A percentile compares a stretch with the other conserved stretches of the same genome.
Conservation (phyloP, 805 yeast species). For the Cyberlindnera galapagoensis region DNA sequence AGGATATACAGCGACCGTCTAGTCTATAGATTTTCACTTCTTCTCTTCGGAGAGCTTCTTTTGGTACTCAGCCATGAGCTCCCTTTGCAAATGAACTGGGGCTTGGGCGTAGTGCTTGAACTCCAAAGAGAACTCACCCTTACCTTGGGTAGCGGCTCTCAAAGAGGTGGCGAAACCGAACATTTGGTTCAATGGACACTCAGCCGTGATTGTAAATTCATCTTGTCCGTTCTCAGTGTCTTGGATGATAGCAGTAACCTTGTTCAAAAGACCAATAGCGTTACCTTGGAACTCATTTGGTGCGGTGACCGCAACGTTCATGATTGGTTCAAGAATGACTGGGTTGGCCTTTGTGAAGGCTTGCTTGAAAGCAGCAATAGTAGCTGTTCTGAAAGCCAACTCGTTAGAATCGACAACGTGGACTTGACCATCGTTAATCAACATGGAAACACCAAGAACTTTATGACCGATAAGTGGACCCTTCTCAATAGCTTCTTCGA, state of each 20-base stretch:
- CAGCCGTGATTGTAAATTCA: conserved; percentile 89
- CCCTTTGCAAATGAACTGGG: conserved; percentile 82
- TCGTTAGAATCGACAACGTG: conserved; percentile 97
- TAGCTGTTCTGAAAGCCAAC: conserved; percentile 89
- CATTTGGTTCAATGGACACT: conserved; percentile 93
- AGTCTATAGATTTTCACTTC: conserved; percentile 8
- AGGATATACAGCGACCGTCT: too few relatives aligned
- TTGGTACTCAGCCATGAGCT: conserved; percentile 78
- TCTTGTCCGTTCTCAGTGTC: conserved; percentile 94
- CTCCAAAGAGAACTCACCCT: conserved; percentile 95
- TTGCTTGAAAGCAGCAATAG: conserved; percentile 85
- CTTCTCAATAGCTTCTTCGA: conserved; percentile 88
- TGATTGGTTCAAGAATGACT: conserved; percentile 90
- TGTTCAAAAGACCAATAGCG: conserved; percentile 86
- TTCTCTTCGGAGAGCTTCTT: conserved; percentile 34
- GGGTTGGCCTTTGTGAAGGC: conserved; percentile 84
- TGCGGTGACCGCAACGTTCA: conserved; percentile 88
- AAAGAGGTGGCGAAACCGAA: conserved; percentile 94
- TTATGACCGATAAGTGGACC: conserved; percentile 96
- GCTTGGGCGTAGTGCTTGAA: conserved; percentile 90
- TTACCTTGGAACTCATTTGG: conserved; percentile 95
- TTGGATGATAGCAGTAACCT: conserved; percentile 83
- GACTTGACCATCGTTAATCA: conserved; percentile 93
- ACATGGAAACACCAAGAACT: conserved; percentile 89
- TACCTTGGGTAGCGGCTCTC: conserved; percentile 97